phyloP scores from a whole-genome alignment of 164 flowering plant genomes.

The Chloranthus sessilifolius region DNA sequence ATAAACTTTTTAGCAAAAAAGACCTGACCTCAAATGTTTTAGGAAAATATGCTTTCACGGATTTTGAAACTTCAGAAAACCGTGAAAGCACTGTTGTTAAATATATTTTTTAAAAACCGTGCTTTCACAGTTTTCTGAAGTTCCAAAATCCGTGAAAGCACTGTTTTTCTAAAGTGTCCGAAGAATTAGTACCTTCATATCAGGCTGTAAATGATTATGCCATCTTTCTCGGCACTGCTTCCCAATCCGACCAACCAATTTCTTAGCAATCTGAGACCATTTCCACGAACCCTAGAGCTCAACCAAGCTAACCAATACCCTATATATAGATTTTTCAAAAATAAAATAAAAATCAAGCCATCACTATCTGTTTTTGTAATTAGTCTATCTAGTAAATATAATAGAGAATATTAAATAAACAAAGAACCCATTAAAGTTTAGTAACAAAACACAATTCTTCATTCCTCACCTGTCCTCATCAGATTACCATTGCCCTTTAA shows the following conservation, averaged over 20 bases:
- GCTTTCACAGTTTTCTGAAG: no score
- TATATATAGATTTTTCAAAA: conserved; percentile 14
- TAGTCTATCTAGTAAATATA: background rate
- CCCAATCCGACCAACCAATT: conserved; percentile 66
- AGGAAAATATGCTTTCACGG: no score
- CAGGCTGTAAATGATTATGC: conserved; percentile 86
- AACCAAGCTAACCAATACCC: conserved; percentile 56
- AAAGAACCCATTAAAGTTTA: background rate
- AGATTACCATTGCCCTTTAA: conserved; percentile 79
- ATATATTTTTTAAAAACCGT: no score
- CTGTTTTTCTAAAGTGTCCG: no score
- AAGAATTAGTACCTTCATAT: conserved; percentile 60
- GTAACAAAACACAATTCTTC: background rate
- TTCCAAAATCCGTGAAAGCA: no score
- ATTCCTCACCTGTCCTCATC: conserved; percentile 67
- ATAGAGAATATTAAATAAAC: background rate
- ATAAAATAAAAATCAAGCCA: background rate
- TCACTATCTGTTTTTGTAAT: background rate
- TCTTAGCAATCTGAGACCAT: conserved; percentile 80
- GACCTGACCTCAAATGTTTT: no score
- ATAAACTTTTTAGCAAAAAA: no score
- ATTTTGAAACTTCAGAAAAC: no score
- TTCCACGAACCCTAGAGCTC: conserved; percentile 60
- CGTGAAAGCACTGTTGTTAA: no score
- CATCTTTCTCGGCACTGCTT: conserved; percentile 96